phyloP scores from a whole-genome alignment of 805 yeast species.

The Diddensiella transvaalensis region DNA sequence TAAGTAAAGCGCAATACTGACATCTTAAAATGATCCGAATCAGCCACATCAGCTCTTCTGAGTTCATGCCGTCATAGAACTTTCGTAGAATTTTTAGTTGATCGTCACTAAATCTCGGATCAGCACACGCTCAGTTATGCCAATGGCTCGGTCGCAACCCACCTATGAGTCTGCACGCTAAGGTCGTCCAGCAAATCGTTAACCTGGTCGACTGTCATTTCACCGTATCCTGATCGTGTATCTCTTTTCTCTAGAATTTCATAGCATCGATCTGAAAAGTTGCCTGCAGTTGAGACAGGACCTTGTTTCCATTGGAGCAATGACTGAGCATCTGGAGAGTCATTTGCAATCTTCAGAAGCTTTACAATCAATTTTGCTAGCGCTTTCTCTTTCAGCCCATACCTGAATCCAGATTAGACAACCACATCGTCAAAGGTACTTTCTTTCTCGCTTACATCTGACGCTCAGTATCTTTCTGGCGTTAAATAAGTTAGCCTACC shows the following conservation, averaged over 20 bases:
- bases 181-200: conserved; percentile 46
- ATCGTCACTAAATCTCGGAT: conserved; percentile 21
- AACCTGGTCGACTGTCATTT: conserved; percentile 46
- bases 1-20: too few species aligned
- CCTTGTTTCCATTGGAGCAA: conserved; percentile 47
- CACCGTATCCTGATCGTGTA: conserved; percentile 35
- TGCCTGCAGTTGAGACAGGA: conserved; percentile 41
- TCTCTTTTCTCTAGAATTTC: conserved; percentile 51
- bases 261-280: conserved; percentile 48
- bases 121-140: too few species aligned
- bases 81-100: conserved; percentile 46
- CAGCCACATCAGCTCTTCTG: conserved; percentile 64
- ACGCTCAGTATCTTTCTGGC: conserved; percentile 57
- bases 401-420: too few species aligned
- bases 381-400: conserved; percentile 57
- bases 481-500: too few species aligned
- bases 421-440: too few species aligned
- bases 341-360: conserved; percentile 55
- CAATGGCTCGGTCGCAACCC: too few species aligned
- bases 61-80: conserved; percentile 52
- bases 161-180: conserved; percentile 26
- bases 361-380: conserved; percentile 48
- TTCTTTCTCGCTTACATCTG: too few species aligned
- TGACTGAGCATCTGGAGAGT: conserved; percentile 55
- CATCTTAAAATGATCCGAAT: conserved; percentile 59